Evolutionary conservation across 2,329 filamentous ascomycete species (phyloP).

Genomic region (Hypoxylon sp.): DNA sequence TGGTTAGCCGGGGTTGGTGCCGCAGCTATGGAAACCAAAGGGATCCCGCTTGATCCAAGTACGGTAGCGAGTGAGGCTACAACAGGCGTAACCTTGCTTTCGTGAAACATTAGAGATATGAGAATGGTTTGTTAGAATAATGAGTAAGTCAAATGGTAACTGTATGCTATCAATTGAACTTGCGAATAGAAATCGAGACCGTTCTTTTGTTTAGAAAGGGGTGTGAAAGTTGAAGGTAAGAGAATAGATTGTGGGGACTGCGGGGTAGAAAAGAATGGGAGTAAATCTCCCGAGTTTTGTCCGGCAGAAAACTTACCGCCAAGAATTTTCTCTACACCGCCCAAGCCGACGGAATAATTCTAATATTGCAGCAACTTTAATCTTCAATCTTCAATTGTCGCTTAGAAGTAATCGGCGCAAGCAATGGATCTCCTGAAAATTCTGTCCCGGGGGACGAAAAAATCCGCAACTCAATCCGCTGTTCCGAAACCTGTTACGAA

Average conservation of each 20-base stretch:
- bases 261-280: slow-evolving; percentile 16
- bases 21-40: slow-evolving; percentile 20
- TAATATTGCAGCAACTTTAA: slow-evolving; percentile 13
- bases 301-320: slow-evolving; percentile 34
- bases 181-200: no score
- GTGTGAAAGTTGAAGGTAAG: slow-evolving; percentile 5
- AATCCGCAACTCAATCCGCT: slow-evolving; percentile 53
- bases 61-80: slow-evolving; percentile 12
- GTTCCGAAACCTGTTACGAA: slow-evolving; percentile 50
- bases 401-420: slow-evolving; percentile 3
- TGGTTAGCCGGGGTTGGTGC: background rate
- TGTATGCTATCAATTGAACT: no score
- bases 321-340: slow-evolving; percentile 34
- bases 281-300: slow-evolving; percentile 15
- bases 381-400: slow-evolving; percentile 7
- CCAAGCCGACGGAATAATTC: slow-evolving; percentile 14
- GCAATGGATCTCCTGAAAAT: slow-evolving; percentile 78
- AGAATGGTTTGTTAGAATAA: no score
- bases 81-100: no score
- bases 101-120: no score
- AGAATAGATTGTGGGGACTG: slow-evolving; percentile 11
- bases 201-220: no score
- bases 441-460: slow-evolving; percentile 74
- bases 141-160: no score
- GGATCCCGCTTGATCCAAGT: slow-evolving; percentile 2